phyloP scores from a whole-genome alignment of 208 protist genomes.

The Crithidia acanthocephali region DNA sequence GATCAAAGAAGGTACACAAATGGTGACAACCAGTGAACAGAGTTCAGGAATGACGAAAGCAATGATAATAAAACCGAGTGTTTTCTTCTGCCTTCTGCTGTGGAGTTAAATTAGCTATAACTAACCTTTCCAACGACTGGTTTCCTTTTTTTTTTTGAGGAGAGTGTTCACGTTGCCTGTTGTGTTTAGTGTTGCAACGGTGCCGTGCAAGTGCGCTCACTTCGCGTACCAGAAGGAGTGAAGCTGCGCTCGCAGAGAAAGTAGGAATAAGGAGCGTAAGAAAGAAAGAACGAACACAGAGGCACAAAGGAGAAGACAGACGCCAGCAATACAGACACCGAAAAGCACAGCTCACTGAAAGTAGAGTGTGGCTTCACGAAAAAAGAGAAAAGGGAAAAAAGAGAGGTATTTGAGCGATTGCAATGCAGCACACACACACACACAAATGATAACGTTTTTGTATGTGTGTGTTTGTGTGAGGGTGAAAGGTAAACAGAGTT shows the following conservation, averaged over 20 bases:
- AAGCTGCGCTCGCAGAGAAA: neutral
- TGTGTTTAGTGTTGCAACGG: neutral
- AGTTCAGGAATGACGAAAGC: neutral
- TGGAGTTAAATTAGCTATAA: neutral
- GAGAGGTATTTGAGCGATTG: neutral
- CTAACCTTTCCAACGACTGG: neutral
- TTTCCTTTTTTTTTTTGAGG: neutral
- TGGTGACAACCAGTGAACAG: neutral
- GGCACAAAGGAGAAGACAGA: conserved; percentile 5
- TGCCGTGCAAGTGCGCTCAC: neutral
- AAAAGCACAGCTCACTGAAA: neutral
- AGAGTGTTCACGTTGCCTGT: neutral
- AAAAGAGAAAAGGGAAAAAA: neutral
- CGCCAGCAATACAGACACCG: neutral
- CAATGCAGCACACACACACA: neutral
- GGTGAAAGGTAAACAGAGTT: neutral
- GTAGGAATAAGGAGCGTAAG: neutral
- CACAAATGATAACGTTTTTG: too few relatives aligned
- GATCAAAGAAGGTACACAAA: neutral
- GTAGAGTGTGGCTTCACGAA: neutral
- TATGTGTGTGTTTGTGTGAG: neutral
- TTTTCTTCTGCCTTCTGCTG: neutral
- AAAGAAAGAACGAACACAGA: neutral
- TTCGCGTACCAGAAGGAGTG: neutral
- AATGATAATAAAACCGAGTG: neutral